Conservation (phyloP, 345 rosid species). For the Arabidopsis arenosa region DNA sequence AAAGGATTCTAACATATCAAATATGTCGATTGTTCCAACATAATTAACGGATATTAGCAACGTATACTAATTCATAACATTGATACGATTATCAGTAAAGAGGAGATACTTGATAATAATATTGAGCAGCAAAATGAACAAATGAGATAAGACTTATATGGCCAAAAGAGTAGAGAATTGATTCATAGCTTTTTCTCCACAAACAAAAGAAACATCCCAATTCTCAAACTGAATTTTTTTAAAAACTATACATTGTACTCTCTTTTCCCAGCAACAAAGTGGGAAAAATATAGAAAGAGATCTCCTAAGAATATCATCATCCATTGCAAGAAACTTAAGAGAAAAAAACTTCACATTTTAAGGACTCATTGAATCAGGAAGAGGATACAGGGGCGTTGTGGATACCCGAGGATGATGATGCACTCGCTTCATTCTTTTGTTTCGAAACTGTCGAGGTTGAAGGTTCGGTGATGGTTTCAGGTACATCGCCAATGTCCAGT, state of each 20-base stretch:
- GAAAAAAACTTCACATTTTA: constrained; percentile 15
- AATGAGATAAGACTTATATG: no score
- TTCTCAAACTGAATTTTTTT: constrained; percentile 25
- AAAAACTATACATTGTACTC: constrained; percentile 40
- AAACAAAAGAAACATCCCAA: constrained; percentile 22
- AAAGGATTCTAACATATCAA: no score
- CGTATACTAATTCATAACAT: no score
- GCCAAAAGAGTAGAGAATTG: no score
- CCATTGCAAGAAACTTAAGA: constrained; percentile 10
- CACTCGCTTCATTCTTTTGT: constrained; percentile 62
- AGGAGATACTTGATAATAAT: no score
- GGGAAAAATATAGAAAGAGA: constrained; percentile 18
- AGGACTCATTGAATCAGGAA: constrained; percentile 43
- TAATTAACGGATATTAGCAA: no score
- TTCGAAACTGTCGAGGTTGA: constrained; percentile 50
- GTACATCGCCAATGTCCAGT: constrained; percentile 85
- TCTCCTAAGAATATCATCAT: constrained; percentile 36
- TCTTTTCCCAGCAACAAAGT: constrained; percentile 29
- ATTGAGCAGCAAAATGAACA: no score
- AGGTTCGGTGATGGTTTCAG: constrained; percentile 50
- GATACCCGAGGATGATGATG: constrained; percentile 62
- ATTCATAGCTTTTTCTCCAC: constrained; percentile 16
- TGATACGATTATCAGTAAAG: no score
- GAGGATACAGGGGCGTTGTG: constrained; percentile 39
- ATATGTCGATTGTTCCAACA: no score